phyloP scores from a whole-genome alignment of 1,284 basidiomycete species.

The Ganoderma sinense region DNA sequence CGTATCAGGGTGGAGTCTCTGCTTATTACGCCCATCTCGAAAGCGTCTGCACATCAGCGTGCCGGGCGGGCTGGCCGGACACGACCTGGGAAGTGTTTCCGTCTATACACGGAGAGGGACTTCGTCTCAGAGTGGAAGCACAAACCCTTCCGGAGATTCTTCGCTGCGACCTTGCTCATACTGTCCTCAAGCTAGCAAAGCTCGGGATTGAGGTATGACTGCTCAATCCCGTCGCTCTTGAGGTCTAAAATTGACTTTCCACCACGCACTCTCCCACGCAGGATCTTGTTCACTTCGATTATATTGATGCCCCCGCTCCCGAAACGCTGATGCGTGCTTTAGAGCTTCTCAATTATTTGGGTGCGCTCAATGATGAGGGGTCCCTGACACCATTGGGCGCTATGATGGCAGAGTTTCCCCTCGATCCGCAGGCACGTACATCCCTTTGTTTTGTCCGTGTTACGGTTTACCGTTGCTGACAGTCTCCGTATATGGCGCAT shows the following conservation, averaged over 20 bases:
- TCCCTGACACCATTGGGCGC: conserved; percentile 87
- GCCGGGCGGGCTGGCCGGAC: conserved; percentile 98
- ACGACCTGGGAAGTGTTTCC: conserved; percentile 96
- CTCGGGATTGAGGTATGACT: too few relatives aligned
- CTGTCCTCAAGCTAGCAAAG: conserved; percentile 94
- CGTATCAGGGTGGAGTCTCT: conserved; percentile 96
- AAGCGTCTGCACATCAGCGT: conserved; percentile 95
- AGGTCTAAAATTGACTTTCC: too few relatives aligned
- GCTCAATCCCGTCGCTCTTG: too few relatives aligned
- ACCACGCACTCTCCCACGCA: too few relatives aligned
- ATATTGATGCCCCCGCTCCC: conserved; percentile 95
- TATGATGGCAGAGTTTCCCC: conserved; percentile 98
- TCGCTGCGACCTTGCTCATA: conserved; percentile 91
- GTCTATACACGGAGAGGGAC: conserved; percentile 97
- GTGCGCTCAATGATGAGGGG: conserved; percentile 95
- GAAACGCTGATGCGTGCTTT: conserved; percentile 98
- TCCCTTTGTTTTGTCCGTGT: too few relatives aligned
- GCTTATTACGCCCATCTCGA: conserved; percentile 94
- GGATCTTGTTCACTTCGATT: conserved; percentile 93
- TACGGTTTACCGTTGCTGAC: background rate
- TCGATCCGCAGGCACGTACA: conserved; percentile 87
- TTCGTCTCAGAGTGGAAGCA: conserved; percentile 96
- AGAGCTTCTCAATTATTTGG: conserved; percentile 93
- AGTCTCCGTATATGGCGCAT: too few relatives aligned
- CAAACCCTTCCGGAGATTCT: conserved; percentile 98